These are phyloP conservation scores for Euptelea pleiosperma DNA, from an alignment of 164 flowering plant species.

Conservation along the genomic window DNA sequence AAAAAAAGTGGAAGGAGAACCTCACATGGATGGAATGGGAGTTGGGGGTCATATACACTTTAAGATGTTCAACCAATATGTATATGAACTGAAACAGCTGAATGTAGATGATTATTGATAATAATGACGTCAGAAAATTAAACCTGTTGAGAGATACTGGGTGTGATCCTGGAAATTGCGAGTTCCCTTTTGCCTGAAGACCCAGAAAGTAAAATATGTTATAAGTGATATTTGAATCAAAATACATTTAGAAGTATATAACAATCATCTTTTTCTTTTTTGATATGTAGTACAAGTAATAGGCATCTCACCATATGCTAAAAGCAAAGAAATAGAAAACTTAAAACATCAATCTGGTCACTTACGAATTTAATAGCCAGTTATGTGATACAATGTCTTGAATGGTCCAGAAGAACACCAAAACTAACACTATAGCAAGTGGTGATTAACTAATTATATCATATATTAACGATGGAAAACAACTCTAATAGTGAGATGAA, in stretches of 20 bases:
- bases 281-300: background rate
- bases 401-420: background rate
- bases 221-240: background rate
- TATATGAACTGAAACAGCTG: background rate
- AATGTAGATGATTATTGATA: background rate
- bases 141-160: conserved; percentile 96
- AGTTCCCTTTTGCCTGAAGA: conserved; percentile 53
- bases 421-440: background rate
- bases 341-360: background rate
- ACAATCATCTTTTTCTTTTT: background rate
- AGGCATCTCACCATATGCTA: background rate
- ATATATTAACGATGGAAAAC: background rate
- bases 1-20: too few relatives aligned
- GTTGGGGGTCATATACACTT: too few relatives aligned
- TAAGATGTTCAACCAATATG: background rate
- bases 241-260: background rate
- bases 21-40: too few relatives aligned
- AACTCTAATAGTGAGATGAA: too few relatives aligned
- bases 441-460: too few relatives aligned
- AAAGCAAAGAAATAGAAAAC: background rate
- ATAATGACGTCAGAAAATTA: conserved; percentile 6
- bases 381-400: background rate
- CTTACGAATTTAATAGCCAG: background rate
- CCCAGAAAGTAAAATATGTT: conserved; percentile 3
- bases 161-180: conserved; percentile 93